Evolutionary conservation across 2,329 filamentous ascomycete genomes (phyloP), one percentile per base, ranked within the genome.

Genomic region (Chaetomiaceae sp.): DNA sequence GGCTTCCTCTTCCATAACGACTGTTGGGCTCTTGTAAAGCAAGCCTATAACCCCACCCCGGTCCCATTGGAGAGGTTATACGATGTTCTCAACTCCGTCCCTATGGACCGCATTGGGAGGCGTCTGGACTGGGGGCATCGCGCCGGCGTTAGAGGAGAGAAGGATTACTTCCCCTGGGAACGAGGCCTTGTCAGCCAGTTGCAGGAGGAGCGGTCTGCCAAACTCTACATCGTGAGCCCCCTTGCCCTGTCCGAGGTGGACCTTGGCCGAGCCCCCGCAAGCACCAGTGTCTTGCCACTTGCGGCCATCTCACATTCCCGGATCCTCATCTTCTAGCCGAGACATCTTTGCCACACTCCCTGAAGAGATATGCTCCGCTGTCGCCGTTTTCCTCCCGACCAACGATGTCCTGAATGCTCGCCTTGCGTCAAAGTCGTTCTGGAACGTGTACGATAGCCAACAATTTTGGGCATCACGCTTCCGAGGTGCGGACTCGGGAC

Each of bases 151-250:
- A n/a, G n/a, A n/a, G n/a, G n/a, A n/a, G n/a, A n/a, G n/a, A n/a
- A n/a, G n/a, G 38, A 48, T n/a, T 48, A 48, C 10, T 48, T 48
- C 12, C 44, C 44, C 6, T 48, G 44, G 44, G 44, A 48, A 25
- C n/a, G n/a, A n/a, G n/a, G n/a, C n/a, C n/a, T n/a, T n/a, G n/a
- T n/a, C n/a, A n/a, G n/a, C n/a, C n/a, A n/a, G n/a, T n/a, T n/a
- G n/a, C n/a, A n/a, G n/a, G n/a, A n/a, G n/a, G 7, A n/a, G 10
- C 34, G 23, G 16, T 16, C 33, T 31, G 13, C 17, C 4, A 17
- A 40, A 23, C n/a, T 21, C 5, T 13, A 20, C 16, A n/a, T n/a
- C n/a, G n/a, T n/a, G n/a, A n/a, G 4, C 7, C 3, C 4, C 39
- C 38, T 16, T 14, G 5, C 44, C 21, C 17, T 21, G 34, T n/a